Conservation (phyloP, 345 rosid species). For the Citrus glauca region DNA sequence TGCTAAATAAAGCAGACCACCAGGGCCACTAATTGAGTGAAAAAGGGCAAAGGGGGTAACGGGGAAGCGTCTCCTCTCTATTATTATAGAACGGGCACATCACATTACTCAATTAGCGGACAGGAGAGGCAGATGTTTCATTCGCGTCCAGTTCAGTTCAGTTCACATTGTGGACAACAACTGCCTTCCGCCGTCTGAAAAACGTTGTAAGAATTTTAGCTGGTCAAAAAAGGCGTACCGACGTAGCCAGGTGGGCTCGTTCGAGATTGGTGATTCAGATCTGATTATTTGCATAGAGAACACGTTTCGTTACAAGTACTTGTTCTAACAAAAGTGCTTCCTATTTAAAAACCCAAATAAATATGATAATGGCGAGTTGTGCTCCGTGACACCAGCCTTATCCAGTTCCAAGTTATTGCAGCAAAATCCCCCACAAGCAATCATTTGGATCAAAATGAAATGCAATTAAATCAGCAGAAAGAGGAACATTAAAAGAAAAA, state of each 20-base stretch:
- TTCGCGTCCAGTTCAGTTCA: too few species aligned
- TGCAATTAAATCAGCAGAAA: too few species aligned
- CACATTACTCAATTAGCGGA: too few species aligned
- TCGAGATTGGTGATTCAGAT: background rate
- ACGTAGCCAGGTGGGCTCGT: slow-evolving; percentile 1
- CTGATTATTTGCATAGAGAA: background rate
- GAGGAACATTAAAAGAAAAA: too few species aligned
- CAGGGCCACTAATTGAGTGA: background rate
- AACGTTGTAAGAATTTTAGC: background rate
- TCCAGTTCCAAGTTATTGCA: too few species aligned
- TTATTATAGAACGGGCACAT: too few species aligned
- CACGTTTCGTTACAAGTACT: background rate
- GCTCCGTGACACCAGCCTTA: too few species aligned
- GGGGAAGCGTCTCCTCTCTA: background rate
- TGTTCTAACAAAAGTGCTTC: background rate
- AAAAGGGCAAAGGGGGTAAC: background rate
- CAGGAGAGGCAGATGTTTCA: background rate
- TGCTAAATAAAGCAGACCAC: background rate
- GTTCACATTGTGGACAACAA: background rate
- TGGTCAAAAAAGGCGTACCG: slow-evolving; percentile 1
- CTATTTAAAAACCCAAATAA: background rate
- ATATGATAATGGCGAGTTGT: background rate
- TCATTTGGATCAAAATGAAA: too few species aligned
- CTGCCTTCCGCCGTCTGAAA: background rate
- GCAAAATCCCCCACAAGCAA: too few species aligned